A percentile compares a stretch with the other conserved stretches of the same genome.
phyloP scores from a whole-genome alignment of 2,329 filamentous ascomycete species.

The Claviceps capensis region DNA sequence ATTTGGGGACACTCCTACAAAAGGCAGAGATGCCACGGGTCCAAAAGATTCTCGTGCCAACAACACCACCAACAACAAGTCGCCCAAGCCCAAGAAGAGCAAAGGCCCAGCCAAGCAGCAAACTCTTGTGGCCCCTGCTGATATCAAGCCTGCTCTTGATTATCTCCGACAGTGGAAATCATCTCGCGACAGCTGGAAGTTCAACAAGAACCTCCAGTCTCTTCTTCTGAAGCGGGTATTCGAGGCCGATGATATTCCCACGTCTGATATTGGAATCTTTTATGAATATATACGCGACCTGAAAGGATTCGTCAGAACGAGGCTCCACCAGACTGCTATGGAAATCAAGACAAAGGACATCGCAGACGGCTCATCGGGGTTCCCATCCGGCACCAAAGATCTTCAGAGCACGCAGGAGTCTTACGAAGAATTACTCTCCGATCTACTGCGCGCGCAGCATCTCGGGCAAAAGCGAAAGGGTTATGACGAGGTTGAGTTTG shows the following conservation, averaged over 20 bases:
- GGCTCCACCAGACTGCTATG: conserved; percentile 53
- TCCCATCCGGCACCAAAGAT: conserved; percentile 35
- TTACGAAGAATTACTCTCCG: conserved; percentile 42
- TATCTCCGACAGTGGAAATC: conserved; percentile 69
- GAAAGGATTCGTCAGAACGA: conserved; percentile 58
- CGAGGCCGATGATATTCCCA: conserved; percentile 55
- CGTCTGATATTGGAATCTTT: conserved; percentile 54
- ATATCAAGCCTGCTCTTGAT: conserved; percentile 51
- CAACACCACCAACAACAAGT: conserved; percentile 13
- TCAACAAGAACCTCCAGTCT: conserved; percentile 87
- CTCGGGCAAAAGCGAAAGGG: conserved; percentile 31
- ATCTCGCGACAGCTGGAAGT: conserved; percentile 69
- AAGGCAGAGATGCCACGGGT: conserved; percentile 13
- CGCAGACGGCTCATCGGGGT: conserved; percentile 32
- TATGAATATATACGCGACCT: conserved; percentile 68
- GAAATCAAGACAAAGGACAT: conserved; percentile 45
- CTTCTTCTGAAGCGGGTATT: conserved; percentile 74
- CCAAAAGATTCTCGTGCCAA: conserved; percentile 6
- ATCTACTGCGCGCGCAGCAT: conserved; percentile 26
- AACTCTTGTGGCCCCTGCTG: conserved; percentile 22
- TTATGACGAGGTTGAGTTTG: conserved; percentile 39
- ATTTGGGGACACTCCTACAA: conserved; percentile 30
- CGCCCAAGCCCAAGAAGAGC: conserved; percentile 19
- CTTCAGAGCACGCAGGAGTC: conserved; percentile 34
- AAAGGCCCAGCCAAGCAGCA: conserved; percentile 27